Base-by-base conservation (phyloP, 1,284 basidiomycete species). In the Testicularia cyperi region DNA sequence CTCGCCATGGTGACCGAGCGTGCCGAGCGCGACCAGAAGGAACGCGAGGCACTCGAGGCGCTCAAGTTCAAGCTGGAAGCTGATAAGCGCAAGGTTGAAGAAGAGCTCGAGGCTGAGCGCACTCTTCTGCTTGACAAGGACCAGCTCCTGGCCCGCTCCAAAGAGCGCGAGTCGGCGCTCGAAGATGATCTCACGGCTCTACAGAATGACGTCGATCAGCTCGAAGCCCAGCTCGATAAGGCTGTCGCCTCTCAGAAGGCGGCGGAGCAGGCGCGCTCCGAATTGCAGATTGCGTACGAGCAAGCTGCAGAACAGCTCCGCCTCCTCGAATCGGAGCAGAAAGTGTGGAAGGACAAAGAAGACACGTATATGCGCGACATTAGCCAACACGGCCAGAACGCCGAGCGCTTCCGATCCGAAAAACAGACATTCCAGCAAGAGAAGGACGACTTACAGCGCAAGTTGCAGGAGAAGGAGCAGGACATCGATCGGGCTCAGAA, bases 221-320 rank as follows among this genome's bases (percentile, higher is more conserved):
- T 95, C 15, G 90, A 92, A 68, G 85, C 85, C 8, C 89, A 95
- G 70, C 83, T 95, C 8, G 89, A 92, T 52, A 83, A 87, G 5
- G 87, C 87, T 0, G 80, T 90, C 72, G 60, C 65, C 12, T 38
- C 65, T n/a, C 72, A 75, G 28, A 62, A 65, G 39, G 41, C 48
- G 15, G 56, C 68, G 80, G 83, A 51, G 51, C 25, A 53, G 71
- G 87, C 88, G 65, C 84, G 87, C 57, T 82, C 85, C 51, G 82
- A 84, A 14, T 80, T 91, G 38, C 81, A 84, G 19, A 78, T 82
- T 39, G 85, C 87, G 16, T 88, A 91, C 66, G 86, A 90, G 48
- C 83, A 88, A 60, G 87, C 91, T 12, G 86, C 88, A 0, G 86
- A 88, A 53, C 88, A 91, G 69, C 82, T 92, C 14, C 84, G 87